Base-by-base conservation (phyloP, 2,329 filamentous ascomycete species). In the Ampelomyces quisqualis region DNA sequence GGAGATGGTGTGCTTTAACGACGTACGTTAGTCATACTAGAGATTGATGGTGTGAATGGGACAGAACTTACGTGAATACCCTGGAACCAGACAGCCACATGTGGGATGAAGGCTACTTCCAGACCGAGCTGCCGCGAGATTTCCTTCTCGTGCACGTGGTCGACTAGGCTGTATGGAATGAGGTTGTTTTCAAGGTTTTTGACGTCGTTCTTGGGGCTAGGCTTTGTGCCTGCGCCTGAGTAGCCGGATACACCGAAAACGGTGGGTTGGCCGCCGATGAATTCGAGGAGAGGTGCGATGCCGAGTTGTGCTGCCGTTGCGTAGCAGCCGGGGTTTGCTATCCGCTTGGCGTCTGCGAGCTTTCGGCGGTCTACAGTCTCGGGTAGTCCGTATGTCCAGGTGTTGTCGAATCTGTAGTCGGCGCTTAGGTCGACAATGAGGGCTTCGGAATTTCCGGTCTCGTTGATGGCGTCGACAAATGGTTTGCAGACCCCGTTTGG, bases 51-150 rank as follows among this genome's bases (percentile, higher is more conserved):
- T 18, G 9, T 33, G 30, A 20, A 24, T 3, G 13, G 7, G 7
- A 13, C 17, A 27, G 5, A 18, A 64, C 65, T 68, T 72, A 77
- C 75, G 65, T 88, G 84, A 57, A 97, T 97, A 51, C 91, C 91
- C 64, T 94, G 86, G 80, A 97, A 97, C 91, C 90, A 97, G 10
- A 86, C 82, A n/a, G 90, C 88, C 17, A 95, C 90, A 68, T 97
- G 93, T 5, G 93, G 93, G 43, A 93, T 86, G 66, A 98, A 98
- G 5, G 84, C 86, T 8, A 95, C 83, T 13, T 80, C 73, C 10
- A 74, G 77, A 34, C 84, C 86, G 8, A 97, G 79, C 64, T 95
- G 90, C 37, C 73, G 66, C 63, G 84, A 85, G 51, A 97, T 93
- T 69, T 97, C 93, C 32, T 81, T 82, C 77, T 98, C 93, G 73